Evolutionary conservation across 208 protist species (phyloP).

Genomic region (Acanthamoeba royreba): DNA sequence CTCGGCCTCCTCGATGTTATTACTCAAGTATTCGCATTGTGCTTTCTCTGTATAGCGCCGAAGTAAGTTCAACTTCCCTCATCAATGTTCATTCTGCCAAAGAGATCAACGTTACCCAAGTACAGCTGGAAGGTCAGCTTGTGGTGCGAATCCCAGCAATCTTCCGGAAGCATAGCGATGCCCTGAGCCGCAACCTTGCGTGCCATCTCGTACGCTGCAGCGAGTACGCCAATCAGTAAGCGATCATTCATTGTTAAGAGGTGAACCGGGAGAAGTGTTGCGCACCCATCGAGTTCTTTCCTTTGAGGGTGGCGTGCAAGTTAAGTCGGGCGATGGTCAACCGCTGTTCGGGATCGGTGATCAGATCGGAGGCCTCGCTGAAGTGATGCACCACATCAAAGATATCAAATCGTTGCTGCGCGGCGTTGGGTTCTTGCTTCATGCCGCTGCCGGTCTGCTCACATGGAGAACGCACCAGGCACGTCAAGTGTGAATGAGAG

Average conservation of each 20-base stretch:
- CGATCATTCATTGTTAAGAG: not conserved
- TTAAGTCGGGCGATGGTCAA: not conserved
- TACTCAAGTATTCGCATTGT: constrained; percentile 38
- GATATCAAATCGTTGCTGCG: not conserved
- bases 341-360: not conserved
- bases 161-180: not conserved
- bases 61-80: too few species aligned
- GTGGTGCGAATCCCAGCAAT: constrained; percentile 19
- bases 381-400: constrained; percentile 20
- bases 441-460: not conserved
- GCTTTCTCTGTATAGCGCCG: not conserved
- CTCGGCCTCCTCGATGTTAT: not conserved
- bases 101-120: not conserved
- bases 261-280: not conserved
- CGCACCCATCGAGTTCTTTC: constrained; percentile 34
- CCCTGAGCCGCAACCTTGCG: constrained; percentile 9
- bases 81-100: not conserved
- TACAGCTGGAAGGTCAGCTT: constrained; percentile 10
- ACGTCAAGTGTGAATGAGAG: not conserved
- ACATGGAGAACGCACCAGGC: not conserved
- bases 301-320: not conserved
- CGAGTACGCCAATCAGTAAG: not conserved
- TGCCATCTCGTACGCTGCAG: constrained; percentile 32
- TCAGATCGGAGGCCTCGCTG: not conserved
- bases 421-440: not conserved